Conservation (phyloP, 148 eudicot genomes). For the Heliosperma pusillum region DNA sequence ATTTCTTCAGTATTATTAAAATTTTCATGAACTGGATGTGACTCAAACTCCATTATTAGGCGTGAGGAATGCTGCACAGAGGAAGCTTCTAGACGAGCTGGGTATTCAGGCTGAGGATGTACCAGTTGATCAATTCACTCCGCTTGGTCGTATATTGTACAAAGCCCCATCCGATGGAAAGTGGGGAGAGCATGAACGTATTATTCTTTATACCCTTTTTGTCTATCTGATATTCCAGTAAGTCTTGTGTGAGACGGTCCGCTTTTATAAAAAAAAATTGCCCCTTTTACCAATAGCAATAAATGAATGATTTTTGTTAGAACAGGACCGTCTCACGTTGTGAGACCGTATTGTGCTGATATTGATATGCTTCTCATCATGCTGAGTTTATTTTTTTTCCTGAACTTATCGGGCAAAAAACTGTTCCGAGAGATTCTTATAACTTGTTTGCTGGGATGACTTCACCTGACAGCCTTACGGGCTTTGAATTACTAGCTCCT, state of each 20-base stretch:
- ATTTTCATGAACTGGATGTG: neutral
- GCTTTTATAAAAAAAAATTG: too few species aligned
- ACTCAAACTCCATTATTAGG: constrained; percentile 36
- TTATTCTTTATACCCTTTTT: constrained; percentile 5
- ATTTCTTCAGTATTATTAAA: too few species aligned
- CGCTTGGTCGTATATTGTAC: constrained; percentile 91
- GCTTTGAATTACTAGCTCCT: too few species aligned
- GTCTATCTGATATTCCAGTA: neutral
- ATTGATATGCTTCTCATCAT: too few species aligned
- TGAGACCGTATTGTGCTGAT: too few species aligned
- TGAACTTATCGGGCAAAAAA: neutral
- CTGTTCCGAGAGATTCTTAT: too few species aligned
- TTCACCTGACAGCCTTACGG: too few species aligned
- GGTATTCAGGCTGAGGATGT: constrained; percentile 89
- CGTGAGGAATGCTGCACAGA: constrained; percentile 93
- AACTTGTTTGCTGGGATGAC: neutral
- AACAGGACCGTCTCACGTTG: too few species aligned
- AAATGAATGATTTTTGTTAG: too few species aligned
- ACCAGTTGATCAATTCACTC: constrained; percentile 82
- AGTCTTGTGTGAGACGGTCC: too few species aligned
- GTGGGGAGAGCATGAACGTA: constrained; percentile 99
- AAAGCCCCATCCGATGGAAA: constrained; percentile 98
- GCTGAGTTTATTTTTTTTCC: neutral
- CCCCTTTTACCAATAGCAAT: too few species aligned
- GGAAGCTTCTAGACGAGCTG: constrained; percentile 92